Conservation (phyloP, 257 asterid species). For the Ajuga chamaepitys region DNA sequence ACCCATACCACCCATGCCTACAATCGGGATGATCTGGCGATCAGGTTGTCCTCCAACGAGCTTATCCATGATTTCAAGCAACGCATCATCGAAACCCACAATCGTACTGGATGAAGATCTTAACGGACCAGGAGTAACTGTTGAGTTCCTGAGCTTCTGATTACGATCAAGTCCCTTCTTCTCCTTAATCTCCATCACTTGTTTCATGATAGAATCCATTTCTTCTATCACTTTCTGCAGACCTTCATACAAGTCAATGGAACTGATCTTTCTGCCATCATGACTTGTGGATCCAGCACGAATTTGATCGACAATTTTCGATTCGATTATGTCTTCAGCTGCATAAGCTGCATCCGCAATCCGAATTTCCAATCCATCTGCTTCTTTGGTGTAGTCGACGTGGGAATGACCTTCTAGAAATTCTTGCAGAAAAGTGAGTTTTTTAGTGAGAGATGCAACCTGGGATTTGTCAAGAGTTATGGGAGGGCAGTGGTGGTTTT, state of each 20-base stretch:
- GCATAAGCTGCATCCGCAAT: not conserved
- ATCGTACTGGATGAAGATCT: not conserved
- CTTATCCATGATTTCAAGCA: not conserved
- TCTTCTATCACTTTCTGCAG: not conserved
- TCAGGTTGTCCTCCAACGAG: not conserved
- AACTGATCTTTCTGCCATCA: not conserved
- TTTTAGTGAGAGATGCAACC: too few relatives aligned
- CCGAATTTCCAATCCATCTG: too few relatives aligned
- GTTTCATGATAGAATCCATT: not conserved
- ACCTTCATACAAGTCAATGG: not conserved
- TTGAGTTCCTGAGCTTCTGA: not conserved
- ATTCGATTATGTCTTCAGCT: not conserved
- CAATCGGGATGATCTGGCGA: not conserved
- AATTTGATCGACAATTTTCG: not conserved
- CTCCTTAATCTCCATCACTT: not conserved
- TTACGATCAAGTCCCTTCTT: not conserved
- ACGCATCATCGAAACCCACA: not conserved
- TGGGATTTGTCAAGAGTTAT: too few relatives aligned
- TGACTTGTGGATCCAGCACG: not conserved
- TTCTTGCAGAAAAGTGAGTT: too few relatives aligned
- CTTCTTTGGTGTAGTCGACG: too few relatives aligned
- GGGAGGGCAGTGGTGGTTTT: too few relatives aligned
- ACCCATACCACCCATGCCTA: not conserved
- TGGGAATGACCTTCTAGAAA: too few relatives aligned
- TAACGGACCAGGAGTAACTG: not conserved